phyloP scores from a whole-genome alignment of 768 basidiomycete species.

The Leccinum rimulosum region DNA sequence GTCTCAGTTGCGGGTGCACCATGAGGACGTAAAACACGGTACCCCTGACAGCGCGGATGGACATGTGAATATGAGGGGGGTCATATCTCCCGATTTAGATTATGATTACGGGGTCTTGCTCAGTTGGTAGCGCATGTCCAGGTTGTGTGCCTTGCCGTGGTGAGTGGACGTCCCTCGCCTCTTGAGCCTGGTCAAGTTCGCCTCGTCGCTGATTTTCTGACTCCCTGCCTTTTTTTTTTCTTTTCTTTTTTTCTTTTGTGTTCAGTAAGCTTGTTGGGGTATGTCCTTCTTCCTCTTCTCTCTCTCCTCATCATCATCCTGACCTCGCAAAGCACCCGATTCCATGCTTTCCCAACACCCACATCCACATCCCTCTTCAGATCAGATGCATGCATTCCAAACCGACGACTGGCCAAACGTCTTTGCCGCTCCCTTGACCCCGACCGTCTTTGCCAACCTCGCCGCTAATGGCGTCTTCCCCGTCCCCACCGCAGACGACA shows the following conservation, averaged over 20 bases:
- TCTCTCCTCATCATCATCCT: background rate
- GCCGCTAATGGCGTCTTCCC: conserved; percentile 58
- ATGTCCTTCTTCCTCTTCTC: background rate
- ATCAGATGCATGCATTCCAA: conserved; percentile 27
- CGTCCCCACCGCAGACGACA: conserved; percentile 32
- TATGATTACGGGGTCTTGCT: conserved; percentile 15
- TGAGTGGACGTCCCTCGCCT: conserved; percentile 10
- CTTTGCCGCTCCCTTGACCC: conserved; percentile 62
- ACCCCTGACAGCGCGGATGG: conserved; percentile 13
- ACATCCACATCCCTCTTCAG: conserved; percentile 6
- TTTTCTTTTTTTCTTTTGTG: background rate
- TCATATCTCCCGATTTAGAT: conserved; percentile 3
- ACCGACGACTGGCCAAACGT: conserved; percentile 52
- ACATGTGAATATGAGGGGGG: conserved; percentile 32
- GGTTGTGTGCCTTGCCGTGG: conserved; percentile 13
- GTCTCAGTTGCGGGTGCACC: conserved; percentile 12
- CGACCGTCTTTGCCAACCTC: conserved; percentile 57
- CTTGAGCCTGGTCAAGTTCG: conserved; percentile 16
- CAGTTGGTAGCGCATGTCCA: conserved; percentile 8
- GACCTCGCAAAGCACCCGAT: background rate
- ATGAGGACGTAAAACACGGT: conserved; percentile 20
- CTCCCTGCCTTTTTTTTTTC: background rate
- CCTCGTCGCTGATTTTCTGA: background rate
- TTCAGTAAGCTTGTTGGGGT: background rate
- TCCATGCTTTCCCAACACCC: conserved; percentile 18